Evolutionary conservation across 1,139 yeast genomes (phyloP).

Genomic region (Zhuliangozyma parablackwelliae): DNA sequence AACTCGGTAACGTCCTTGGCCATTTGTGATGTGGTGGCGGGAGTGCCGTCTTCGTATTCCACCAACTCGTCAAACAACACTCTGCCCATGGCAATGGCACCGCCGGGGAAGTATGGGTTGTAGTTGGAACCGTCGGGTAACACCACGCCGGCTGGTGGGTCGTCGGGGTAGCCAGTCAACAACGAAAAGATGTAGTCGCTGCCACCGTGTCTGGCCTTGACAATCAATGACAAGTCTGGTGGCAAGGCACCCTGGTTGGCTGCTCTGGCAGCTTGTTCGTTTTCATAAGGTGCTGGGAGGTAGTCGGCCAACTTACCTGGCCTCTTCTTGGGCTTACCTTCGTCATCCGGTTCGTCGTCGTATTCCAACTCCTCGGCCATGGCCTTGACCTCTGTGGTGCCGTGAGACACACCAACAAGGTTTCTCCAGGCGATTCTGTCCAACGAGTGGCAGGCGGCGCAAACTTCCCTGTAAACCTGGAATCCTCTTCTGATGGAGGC

Average conservation of each 20-base stretch:
- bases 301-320: conserved; percentile 97
- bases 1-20: conserved; percentile 96
- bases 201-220: conserved; percentile 99
- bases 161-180: conserved; percentile 98
- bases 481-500: conserved; percentile 97
- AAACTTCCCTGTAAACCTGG: conserved; percentile 97
- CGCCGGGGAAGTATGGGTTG: conserved; percentile 99
- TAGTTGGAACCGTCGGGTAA: conserved; percentile 93
- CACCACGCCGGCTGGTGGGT: conserved; percentile 94
- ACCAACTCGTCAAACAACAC: conserved; percentile 95
- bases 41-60: conserved; percentile 98
- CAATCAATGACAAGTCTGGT: conserved; percentile 94
- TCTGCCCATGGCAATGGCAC: conserved; percentile 98
- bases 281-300: conserved; percentile 92
- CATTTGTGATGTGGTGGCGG: conserved; percentile 98
- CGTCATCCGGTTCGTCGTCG: conserved; percentile 99
- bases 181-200: conserved; percentile 91
- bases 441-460: conserved; percentile 98
- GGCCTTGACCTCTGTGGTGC: conserved; percentile 83
- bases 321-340: conserved; percentile 97
- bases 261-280: conserved; percentile 99
- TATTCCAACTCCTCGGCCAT: conserved; percentile 97
- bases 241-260: conserved; percentile 99
- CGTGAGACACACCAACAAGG: conserved; percentile 94
- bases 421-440: conserved; percentile 99